phyloP scores from a whole-genome alignment of 495 filamentous ascomycete species.

The Lindgomyces ingoldianus region DNA sequence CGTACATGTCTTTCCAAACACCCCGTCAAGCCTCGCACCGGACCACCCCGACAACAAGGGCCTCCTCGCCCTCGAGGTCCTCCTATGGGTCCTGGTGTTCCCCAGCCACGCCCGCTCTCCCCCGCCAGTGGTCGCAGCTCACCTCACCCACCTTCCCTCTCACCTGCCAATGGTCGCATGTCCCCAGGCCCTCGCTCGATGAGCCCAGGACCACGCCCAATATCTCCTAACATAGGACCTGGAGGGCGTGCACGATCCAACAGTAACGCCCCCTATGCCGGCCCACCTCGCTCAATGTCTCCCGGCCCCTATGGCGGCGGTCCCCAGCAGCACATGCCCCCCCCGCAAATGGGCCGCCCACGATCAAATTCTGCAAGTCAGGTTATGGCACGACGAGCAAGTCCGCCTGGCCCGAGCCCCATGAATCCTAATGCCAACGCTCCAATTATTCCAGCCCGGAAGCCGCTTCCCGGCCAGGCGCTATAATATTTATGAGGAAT shows the following conservation, averaged over 20 bases:
- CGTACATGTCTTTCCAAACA: constrained; percentile 90
- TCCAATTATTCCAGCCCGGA: constrained; percentile 37
- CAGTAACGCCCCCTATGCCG: constrained; percentile 39
- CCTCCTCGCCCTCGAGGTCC: constrained; percentile 41
- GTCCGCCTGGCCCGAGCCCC: constrained; percentile 62
- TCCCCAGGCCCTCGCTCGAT: constrained; percentile 51
- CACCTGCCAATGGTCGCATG: constrained; percentile 35
- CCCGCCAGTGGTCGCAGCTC: constrained; percentile 37
- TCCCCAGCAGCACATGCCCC: constrained; percentile 25
- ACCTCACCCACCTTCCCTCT: constrained; percentile 48
- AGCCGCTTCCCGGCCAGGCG: constrained; percentile 46
- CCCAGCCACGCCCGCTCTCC: constrained; percentile 38
- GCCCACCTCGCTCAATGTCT: constrained; percentile 51
- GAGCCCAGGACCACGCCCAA: constrained; percentile 51
- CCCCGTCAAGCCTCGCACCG: constrained; percentile 81
- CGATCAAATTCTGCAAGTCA: constrained; percentile 49
- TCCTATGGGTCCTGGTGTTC: constrained; percentile 15
- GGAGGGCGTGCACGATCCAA: constrained; percentile 36
- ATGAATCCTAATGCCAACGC: constrained; percentile 53
- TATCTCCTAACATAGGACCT: constrained; percentile 34
- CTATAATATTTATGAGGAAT: constrained; percentile 31
- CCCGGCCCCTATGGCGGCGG: constrained; percentile 42
- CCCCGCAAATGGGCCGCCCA: constrained; percentile 42
- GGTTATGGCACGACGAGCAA: constrained; percentile 50
- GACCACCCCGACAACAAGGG: constrained; percentile 48